Percentiles rank a stretch among this genome's conserved stretches.
Conservation (phyloP, 352 stramenopile species). For the Lagenidium sp. region DNA sequence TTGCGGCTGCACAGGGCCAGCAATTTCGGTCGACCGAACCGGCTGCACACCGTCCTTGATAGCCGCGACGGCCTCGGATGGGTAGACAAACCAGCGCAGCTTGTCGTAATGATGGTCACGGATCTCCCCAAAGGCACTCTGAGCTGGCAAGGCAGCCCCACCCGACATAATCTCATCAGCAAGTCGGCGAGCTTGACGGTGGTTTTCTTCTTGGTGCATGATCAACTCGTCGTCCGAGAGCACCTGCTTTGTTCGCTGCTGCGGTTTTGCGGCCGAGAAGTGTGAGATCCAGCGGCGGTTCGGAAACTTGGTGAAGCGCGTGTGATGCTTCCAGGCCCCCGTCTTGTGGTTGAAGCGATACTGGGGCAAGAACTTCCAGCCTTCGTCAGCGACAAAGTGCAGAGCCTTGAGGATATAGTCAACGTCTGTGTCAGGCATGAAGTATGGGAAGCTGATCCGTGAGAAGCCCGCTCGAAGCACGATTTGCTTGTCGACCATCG, state of each 20-base stretch:
- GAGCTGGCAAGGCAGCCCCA: not conserved
- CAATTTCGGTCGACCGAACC: not conserved
- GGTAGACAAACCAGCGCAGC: conserved; percentile 39
- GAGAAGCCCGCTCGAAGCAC: conserved; percentile 91
- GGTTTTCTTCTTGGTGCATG: conserved; percentile 8
- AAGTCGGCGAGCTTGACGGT: conserved; percentile 11
- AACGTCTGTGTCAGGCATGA: conserved; percentile 54
- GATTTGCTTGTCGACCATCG: conserved; percentile 84
- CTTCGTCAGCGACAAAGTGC: conserved; percentile 85
- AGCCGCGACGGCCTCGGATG: conserved; percentile 20
- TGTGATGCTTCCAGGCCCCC: conserved; percentile 84
- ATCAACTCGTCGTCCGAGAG: conserved; percentile 7
- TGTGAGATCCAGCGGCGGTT: conserved; percentile 18
- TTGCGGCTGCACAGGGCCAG: conserved; percentile 17
- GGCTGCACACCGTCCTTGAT: conserved; percentile 7
- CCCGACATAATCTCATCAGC: conserved; percentile 9
- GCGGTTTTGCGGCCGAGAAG: conserved; percentile 1
- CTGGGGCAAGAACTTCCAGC: conserved; percentile 84
- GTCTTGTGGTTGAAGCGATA: conserved; percentile 93
- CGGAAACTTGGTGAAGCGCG: conserved; percentile 18
- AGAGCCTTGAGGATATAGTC: conserved; percentile 89
- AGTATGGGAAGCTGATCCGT: conserved; percentile 87
- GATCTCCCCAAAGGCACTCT: conserved; percentile 9
- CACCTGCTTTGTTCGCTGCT: not conserved
- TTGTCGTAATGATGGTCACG: conserved; percentile 16